Evolutionary conservation across 1,284 basidiomycete genomes (phyloP).

Genomic region (Phlebopus sp.): DNA sequence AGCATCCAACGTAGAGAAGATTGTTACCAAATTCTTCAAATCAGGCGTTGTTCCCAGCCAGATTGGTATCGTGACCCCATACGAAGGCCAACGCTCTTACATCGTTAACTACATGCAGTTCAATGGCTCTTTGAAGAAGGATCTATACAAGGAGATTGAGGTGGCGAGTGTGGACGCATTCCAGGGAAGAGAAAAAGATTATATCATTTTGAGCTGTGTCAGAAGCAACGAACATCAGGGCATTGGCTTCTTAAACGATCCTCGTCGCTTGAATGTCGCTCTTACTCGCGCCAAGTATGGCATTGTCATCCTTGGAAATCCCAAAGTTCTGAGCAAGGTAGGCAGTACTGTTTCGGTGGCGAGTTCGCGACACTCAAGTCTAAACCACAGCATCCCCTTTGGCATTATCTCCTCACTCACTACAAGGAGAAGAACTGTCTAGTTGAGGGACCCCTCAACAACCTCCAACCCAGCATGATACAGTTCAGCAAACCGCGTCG

Average conservation of each 20-base stretch:
- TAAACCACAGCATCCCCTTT: slow-evolving; percentile 82
- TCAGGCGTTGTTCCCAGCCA: slow-evolving; percentile 93
- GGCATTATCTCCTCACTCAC: slow-evolving; percentile 97
- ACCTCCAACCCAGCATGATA: slow-evolving; percentile 97
- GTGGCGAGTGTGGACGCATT: slow-evolving; percentile 99
- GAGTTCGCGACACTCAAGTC: slow-evolving; percentile 15
- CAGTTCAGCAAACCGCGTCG: slow-evolving; percentile 96
- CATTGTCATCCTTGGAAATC: slow-evolving; percentile 96
- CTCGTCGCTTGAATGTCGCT: slow-evolving; percentile 94
- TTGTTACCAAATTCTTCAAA: slow-evolving; percentile 99
- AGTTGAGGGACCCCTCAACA: slow-evolving; percentile 95
- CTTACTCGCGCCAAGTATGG: slow-evolving; percentile 98
- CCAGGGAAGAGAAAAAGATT: slow-evolving; percentile 99
- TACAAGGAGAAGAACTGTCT: slow-evolving; percentile 96
- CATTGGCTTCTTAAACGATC: slow-evolving; percentile 99
- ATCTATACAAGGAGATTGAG: slow-evolving; percentile 98
- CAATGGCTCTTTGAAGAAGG: slow-evolving; percentile 97
- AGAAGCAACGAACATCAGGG: slow-evolving; percentile 99
- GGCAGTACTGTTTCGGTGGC: slow-evolving; percentile 24
- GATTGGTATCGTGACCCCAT: slow-evolving; percentile 98
- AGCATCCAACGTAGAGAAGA: slow-evolving; percentile 99
- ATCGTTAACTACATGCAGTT: slow-evolving; percentile 99
- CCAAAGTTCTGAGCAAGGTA: slow-evolving; percentile 98
- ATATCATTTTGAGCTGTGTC: slow-evolving; percentile 99
- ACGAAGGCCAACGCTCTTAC: slow-evolving; percentile 98